A percentile compares a stretch with the other conserved stretches of the same genome.
phyloP scores from a whole-genome alignment of 352 stramenopile species.

The Peronosclerospora sorghi region DNA sequence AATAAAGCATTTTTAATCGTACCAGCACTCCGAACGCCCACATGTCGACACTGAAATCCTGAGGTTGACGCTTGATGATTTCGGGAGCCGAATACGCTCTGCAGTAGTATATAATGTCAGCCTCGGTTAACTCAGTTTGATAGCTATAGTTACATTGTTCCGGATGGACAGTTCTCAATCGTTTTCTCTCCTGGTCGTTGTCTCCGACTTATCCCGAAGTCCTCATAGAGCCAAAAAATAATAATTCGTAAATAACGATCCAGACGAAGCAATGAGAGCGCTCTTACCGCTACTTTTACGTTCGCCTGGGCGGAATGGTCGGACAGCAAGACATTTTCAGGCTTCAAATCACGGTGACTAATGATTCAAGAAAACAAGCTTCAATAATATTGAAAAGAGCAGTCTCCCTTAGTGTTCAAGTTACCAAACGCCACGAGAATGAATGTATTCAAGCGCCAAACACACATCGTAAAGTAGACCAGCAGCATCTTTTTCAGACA shows the following conservation, averaged over 20 bases:
- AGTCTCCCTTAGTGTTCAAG: conserved; percentile 1
- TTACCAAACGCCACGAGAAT: conserved; percentile 54
- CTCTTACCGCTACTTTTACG: conserved; percentile 58
- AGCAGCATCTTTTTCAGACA: conserved; percentile 63
- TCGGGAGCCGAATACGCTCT: conserved; percentile 75
- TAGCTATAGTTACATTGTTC: conserved; percentile 44
- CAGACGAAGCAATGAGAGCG: background rate
- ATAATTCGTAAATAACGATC: background rate
- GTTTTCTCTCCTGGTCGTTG: conserved; percentile 31
- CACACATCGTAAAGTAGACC: conserved; percentile 54
- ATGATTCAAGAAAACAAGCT: background rate
- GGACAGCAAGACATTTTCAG: conserved; percentile 64
- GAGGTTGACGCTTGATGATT: conserved; percentile 56
- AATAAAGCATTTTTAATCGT: background rate
- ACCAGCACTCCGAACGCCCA: conserved; percentile 73
- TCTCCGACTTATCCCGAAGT: conserved; percentile 56
- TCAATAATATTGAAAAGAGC: no score
- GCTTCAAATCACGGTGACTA: conserved; percentile 70
- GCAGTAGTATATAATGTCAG: background rate
- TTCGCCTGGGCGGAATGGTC: conserved; percentile 39
- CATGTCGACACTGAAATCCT: conserved; percentile 69
- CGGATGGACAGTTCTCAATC: conserved; percentile 41
- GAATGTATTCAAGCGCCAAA: conserved; percentile 50
- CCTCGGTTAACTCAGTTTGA: background rate
- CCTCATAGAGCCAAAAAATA: conserved; percentile 18